Evolutionary conservation across 2,329 filamentous ascomycete species (phyloP).

Genomic region (Hymenoscyphus salicellus): DNA sequence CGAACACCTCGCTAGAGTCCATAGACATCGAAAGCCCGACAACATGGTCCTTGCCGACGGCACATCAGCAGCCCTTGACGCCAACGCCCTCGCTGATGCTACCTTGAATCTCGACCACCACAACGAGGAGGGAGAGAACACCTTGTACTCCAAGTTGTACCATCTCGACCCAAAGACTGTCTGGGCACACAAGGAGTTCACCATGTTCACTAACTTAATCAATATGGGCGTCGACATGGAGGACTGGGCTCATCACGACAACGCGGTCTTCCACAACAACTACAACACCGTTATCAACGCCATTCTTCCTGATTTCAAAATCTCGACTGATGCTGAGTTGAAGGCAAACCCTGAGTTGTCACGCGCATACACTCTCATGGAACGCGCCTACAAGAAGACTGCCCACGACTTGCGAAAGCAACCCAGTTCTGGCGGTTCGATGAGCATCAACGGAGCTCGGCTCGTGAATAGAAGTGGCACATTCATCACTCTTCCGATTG

Average conservation of each 20-base stretch:
- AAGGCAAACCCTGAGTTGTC: background rate
- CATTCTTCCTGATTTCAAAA: background rate
- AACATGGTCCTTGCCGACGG: background rate
- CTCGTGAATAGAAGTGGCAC: no score
- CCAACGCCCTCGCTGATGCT: conserved; percentile 10
- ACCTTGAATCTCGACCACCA: conserved; percentile 10
- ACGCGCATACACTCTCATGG: background rate
- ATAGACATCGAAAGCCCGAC: background rate
- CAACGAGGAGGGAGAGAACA: background rate
- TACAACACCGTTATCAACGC: background rate
- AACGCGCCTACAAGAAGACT: background rate
- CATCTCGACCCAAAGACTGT: conserved; percentile 6
- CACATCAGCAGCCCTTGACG: background rate
- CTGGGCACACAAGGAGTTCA: conserved; percentile 14
- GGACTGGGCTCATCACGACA: background rate
- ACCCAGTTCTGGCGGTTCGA: background rate
- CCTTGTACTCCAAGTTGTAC: conserved; percentile 9
- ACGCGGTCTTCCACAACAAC: background rate
- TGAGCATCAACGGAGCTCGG: background rate
- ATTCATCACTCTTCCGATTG: no score
- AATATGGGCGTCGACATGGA: conserved; percentile 14
- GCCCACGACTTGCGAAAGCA: background rate
- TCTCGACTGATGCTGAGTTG: background rate
- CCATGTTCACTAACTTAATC: conserved; percentile 13
- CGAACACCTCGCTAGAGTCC: background rate